These are phyloP conservation scores for Trematosphaeria pertusa DNA, from an alignment of 2,329 filamentous ascomycete genomes.

Conservation along the genomic window DNA sequence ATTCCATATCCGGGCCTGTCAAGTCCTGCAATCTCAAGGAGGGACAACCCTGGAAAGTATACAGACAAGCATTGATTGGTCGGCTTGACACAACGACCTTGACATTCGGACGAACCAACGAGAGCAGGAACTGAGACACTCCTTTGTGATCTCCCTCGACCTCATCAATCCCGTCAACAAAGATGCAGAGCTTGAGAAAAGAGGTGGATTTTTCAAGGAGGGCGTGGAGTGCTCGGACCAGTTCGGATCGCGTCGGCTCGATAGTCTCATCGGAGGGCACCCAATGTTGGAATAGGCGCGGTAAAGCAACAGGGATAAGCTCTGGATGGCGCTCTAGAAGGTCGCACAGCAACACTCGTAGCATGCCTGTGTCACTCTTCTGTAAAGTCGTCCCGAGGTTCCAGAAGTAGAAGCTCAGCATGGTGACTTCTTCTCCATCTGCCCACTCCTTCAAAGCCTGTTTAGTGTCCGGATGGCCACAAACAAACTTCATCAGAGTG, in stretches of 20 bases:
- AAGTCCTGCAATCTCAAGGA: constrained; percentile 15
- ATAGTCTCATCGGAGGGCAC: not conserved
- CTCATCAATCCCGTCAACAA: constrained; percentile 31
- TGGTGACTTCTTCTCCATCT: not conserved
- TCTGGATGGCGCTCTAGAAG: constrained; percentile 1
- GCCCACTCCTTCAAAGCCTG: not conserved
- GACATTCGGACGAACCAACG: constrained; percentile 4
- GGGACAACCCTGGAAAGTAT: constrained; percentile 15
- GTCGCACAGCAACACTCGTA: not conserved
- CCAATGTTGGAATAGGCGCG: constrained; percentile 5
- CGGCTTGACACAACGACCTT: constrained; percentile 26
- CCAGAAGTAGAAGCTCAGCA: constrained; percentile 5
- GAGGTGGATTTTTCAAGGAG: constrained; percentile 6
- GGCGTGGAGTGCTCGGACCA: constrained; percentile 7
- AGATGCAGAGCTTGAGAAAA: constrained; percentile 16
- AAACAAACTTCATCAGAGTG: constrained; percentile 5
- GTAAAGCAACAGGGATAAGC: constrained; percentile 33
- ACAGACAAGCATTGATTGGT: constrained; percentile 15
- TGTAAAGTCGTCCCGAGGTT: constrained; percentile 1
- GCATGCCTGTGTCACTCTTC: not conserved
- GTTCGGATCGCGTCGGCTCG: constrained; percentile 6
- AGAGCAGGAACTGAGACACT: constrained; percentile 8
- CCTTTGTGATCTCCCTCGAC: constrained; percentile 21
- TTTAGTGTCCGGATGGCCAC: not conserved
- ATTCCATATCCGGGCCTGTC: constrained; percentile 15